These are phyloP conservation scores for Amaranthus tricolor DNA, from an alignment of 179 eudicot species.

Conservation along the genomic window DNA sequence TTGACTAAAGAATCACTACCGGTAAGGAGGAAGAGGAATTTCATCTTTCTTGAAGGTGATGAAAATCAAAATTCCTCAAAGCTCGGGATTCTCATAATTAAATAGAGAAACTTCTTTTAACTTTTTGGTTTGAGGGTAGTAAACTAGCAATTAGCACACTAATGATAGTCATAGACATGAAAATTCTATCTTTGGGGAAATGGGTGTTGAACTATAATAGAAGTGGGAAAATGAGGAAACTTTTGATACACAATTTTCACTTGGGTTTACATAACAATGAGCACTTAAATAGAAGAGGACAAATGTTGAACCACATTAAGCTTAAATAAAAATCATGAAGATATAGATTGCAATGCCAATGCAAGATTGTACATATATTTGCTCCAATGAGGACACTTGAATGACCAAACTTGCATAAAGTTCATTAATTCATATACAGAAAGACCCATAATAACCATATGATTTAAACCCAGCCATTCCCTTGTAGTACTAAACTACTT, in stretches of 20 bases:
- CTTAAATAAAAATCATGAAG: not conserved
- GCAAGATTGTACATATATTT: slow-evolving; percentile 18
- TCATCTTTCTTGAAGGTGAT: too few relatives aligned
- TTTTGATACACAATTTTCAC: slow-evolving; percentile 13
- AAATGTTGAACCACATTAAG: slow-evolving; percentile 7
- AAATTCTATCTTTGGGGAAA: not conserved
- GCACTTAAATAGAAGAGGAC: not conserved
- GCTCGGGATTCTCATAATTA: too few relatives aligned
- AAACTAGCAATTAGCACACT: not conserved
- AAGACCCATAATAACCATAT: slow-evolving; percentile 7
- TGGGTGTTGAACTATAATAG: not conserved
- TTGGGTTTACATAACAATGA: slow-evolving; percentile 9
- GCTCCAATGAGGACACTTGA: slow-evolving; percentile 8
- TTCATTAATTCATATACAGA: slow-evolving; percentile 21
- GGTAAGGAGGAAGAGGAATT: not conserved
- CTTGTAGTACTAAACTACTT: slow-evolving; percentile 27
- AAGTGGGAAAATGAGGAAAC: not conserved
- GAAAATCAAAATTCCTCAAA: too few relatives aligned
- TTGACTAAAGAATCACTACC: not conserved
- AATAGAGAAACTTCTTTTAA: too few relatives aligned
- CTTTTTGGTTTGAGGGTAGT: too few relatives aligned
- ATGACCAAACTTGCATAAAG: slow-evolving; percentile 16
- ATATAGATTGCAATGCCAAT: slow-evolving; percentile 16
- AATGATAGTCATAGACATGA: not conserved
- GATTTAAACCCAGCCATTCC: not conserved